phyloP scores from a whole-genome alignment of 1,284 basidiomycete species.

The Stygiomarasmius scandens region DNA sequence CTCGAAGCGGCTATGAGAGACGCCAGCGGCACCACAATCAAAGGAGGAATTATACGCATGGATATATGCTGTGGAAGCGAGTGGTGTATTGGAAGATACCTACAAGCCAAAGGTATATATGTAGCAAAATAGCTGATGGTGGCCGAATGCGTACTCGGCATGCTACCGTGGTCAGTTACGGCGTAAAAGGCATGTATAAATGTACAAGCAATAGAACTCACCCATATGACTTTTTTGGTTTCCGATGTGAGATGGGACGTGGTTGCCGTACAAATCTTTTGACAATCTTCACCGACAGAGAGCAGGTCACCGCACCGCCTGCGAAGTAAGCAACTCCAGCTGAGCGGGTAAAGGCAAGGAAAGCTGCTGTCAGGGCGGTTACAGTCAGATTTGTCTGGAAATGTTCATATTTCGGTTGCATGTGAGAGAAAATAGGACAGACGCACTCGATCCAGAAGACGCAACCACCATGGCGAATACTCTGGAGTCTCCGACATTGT shows the following conservation, averaged over 20 bases:
- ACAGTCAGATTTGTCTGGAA: constrained; percentile 50
- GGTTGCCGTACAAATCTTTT: constrained; percentile 73
- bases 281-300: constrained; percentile 65
- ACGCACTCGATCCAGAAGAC: constrained; percentile 35
- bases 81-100: constrained; percentile 54
- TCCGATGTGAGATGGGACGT: constrained; percentile 53
- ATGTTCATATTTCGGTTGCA: neutral
- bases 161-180: constrained; percentile 45
- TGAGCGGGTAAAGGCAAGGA: constrained; percentile 69
- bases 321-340: constrained; percentile 72
- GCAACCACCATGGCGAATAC: constrained; percentile 25
- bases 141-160: constrained; percentile 90
- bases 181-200: neutral
- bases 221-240: constrained; percentile 64
- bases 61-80: constrained; percentile 39
- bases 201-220: too few relatives aligned
- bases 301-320: constrained; percentile 64
- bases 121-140: constrained; percentile 71
- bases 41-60: constrained; percentile 42
- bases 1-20: constrained; percentile 64
- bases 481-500: neutral
- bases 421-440: neutral
- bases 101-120: constrained; percentile 65
- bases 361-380: constrained; percentile 56
- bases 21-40: constrained; percentile 59